Base-by-base conservation (phyloP, 495 filamentous ascomycete species). In the Evernia prunastri region DNA sequence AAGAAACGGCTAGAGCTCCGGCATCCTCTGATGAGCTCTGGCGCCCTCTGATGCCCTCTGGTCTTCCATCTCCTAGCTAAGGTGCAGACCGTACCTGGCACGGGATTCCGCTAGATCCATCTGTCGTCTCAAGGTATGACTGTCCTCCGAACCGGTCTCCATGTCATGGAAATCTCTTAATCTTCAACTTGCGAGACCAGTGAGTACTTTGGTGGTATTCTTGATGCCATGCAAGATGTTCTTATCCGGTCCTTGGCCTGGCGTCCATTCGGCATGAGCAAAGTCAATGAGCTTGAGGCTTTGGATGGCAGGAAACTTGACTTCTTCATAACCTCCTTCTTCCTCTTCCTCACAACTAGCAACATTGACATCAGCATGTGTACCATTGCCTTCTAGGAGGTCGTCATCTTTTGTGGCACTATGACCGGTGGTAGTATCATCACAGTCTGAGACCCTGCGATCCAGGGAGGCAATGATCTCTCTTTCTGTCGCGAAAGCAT, bases 261-360 rank as follows among this genome's bases (percentile, higher is more conserved):
- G 91, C 5, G 84, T 87, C 89, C 90, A 98, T 35, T 78, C 75
- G 25, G 94, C 93, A 77, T 98, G 94, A 27, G 94, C 94, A 78
- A 98, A 98, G 74, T 98, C 94, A 66, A 98, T 97, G 68, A 98
- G 76, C 71, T 95, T 94, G 61, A 96, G 80, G 40, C 83, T 82
- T 71, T 89, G 90, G 27, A 95, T 86, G 68, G 86, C 86, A 0
- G 90, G 90, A 25, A 82, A 72, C n/a, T 79, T 78, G 7, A 84
- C 79, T 56, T 88, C 78, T 18, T 85, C 87, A 0, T 88, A 88
- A 1, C 87, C 86, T 17, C 87, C 86, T 0, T 87, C 85, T 3
- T 82, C 84, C 2, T 86, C 83, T 4, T 80, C 78, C 0, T 82
- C 84, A 0, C 78, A 74, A 0, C 80, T 80, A 18, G 74, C 74